Evolutionary conservation across 345 rosid species (phyloP).

Genomic region (Noccaea caerulescens): DNA sequence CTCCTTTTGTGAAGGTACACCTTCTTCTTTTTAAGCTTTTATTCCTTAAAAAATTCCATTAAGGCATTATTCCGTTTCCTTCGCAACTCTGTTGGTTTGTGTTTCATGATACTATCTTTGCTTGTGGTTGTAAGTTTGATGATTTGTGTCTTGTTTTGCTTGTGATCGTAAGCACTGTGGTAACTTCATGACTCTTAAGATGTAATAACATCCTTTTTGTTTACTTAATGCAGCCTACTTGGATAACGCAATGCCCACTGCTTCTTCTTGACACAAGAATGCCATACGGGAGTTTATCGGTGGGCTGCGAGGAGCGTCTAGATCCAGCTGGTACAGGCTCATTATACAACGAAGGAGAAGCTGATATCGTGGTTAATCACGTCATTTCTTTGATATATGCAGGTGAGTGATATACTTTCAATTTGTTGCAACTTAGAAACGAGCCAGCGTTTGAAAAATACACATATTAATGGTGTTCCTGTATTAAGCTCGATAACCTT

Average conservation of each 20-base stretch:
- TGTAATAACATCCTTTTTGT: conserved; percentile 11
- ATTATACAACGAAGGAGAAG: conserved; percentile 95
- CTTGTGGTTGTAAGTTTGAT: neutral
- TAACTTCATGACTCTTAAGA: conserved; percentile 4
- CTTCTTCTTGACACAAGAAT: conserved; percentile 92
- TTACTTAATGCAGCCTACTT: conserved; percentile 68
- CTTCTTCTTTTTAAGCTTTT: conserved; percentile 19
- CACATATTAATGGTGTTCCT: conserved; percentile 2
- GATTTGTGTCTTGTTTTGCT: conserved; percentile 18
- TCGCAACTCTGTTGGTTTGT: neutral
- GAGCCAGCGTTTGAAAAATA: neutral
- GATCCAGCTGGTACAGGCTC: conserved; percentile 99
- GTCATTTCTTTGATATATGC: conserved; percentile 77
- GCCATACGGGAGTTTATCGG: conserved; percentile 90
- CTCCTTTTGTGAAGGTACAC: conserved; percentile 96
- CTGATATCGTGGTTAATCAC: conserved; percentile 88
- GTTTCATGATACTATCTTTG: conserved; percentile 1
- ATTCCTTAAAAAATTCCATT: neutral
- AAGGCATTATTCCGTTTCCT: neutral
- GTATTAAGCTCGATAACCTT: conserved; percentile 8
- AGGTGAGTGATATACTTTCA: conserved; percentile 50
- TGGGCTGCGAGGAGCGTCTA: conserved; percentile 91
- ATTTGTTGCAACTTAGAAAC: neutral
- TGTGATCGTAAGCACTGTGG: neutral
- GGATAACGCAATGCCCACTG: conserved; percentile 93